Evolutionary conservation across 2,329 filamentous ascomycete genomes (phyloP), one percentile per base, ranked within the genome.

Genomic region (Verticillium alfalfae): DNA sequence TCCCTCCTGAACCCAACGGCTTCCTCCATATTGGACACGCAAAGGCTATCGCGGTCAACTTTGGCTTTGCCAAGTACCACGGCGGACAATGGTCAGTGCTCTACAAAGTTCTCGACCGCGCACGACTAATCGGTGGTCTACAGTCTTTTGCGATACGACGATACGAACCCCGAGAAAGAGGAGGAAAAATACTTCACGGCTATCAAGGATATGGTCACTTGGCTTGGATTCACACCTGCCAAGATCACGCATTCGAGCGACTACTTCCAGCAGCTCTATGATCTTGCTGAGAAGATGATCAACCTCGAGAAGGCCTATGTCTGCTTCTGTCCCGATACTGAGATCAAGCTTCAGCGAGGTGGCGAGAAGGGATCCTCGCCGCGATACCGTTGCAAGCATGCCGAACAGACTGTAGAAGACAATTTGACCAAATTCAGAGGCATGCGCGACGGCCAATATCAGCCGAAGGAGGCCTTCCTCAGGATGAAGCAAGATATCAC

Each of bases 1-100:
- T 94, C 71, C 91, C 91, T 2, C 91, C 91, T 22, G 91, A 94
- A 76, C 95, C 95, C 57, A 98, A 98, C 74, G 95, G 94, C 60
- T 97, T 90, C 73, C 84, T 97, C 10, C 93, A 97, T 72, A 90
- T 98, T 68, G 94, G 94, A 22, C 95, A 98, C 73, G 91, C 90
- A 66, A 98, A 98, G 79, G 94, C 95, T 26, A 97, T 98, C 73
- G 90, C 92, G 0, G 87, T 98, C 75, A 97, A 98, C 77, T 98
- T 98, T 77, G 94, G 94, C 7, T 98, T 97, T 73, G 94, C 95
- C 15, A 87, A 85, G 70, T 88, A 88, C 71, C 91, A 96, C 72
- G 90, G 89, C 39, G 94, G 94, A 26, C 34, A 63, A 10, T 61
- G 61, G 59, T 64, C 22, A 3, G 58, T 13, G n/a, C 26, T 15